Conservation (phyloP, 2,329 filamentous ascomycete species). For the Pestalotiopsis sp. region DNA sequence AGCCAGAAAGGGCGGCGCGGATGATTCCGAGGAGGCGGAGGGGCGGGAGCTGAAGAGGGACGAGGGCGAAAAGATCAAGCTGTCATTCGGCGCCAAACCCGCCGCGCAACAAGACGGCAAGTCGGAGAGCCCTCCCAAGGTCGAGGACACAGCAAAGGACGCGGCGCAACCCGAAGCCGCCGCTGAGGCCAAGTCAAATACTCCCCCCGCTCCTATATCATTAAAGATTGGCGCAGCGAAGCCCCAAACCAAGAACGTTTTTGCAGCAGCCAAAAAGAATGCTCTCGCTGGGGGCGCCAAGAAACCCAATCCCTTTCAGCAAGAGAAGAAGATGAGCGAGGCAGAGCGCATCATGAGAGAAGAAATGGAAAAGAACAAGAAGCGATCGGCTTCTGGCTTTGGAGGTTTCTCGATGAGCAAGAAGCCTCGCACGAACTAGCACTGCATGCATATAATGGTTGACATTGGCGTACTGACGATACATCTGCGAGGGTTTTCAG, state of each 20-base stretch:
- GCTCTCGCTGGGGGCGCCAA: constrained; percentile 61
- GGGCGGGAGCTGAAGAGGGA: constrained; percentile 55
- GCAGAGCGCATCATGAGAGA: constrained; percentile 88
- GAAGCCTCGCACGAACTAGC: constrained; percentile 51
- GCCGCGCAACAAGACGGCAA: constrained; percentile 19
- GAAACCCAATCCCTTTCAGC: constrained; percentile 57
- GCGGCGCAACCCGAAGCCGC: constrained; percentile 18
- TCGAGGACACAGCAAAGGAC: constrained; percentile 17
- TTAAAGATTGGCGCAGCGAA: constrained; percentile 64
- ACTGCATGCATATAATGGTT: no score
- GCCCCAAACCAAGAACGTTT: constrained; percentile 75
- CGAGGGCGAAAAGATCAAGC: constrained; percentile 74
- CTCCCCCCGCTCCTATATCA: constrained; percentile 47
- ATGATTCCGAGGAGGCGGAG: constrained; percentile 41
- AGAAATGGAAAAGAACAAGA: constrained; percentile 73
- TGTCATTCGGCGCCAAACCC: constrained; percentile 61
- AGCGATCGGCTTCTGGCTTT: constrained; percentile 56
- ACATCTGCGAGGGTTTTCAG: not conserved
- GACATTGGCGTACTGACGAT: not conserved
- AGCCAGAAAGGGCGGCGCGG: constrained; percentile 39
- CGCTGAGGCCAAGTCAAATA: constrained; percentile 27
- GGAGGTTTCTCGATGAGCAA: constrained; percentile 44
- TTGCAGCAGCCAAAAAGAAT: constrained; percentile 68
- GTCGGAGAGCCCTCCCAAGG: constrained; percentile 20
- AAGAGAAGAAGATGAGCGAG: constrained; percentile 83